Evolutionary conservation across 176 grass and related monocot genomes (phyloP).

Genomic region (Ampelocalamus luodianensis): DNA sequence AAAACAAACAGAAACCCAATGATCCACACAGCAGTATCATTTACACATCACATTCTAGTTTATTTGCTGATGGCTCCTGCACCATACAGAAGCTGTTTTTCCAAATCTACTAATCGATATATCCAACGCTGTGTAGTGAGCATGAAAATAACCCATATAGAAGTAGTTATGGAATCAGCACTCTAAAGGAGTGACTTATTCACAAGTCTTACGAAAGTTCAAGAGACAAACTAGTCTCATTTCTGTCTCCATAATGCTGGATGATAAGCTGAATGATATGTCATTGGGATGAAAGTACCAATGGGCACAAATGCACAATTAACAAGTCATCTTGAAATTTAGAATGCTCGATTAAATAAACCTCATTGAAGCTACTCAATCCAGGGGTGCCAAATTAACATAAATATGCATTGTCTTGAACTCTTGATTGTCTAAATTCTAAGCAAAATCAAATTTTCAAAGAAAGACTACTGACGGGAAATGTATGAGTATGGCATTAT

Average conservation of each 20-base stretch:
- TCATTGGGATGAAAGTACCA: background rate
- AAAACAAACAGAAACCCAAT: background rate
- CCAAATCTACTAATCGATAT: background rate
- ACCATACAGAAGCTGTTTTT: background rate
- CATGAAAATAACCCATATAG: background rate
- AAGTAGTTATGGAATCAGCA: background rate
- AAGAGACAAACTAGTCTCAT: background rate
- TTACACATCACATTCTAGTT: background rate
- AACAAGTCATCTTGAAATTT: slow-evolving; percentile 21
- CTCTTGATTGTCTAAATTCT: background rate
- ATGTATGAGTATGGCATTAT: too few relatives aligned
- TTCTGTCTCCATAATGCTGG: background rate
- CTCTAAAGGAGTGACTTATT: background rate
- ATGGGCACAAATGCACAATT: background rate
- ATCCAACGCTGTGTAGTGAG: background rate
- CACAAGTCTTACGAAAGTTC: background rate
- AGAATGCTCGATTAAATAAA: background rate
- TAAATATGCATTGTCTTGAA: background rate
- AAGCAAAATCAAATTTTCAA: background rate
- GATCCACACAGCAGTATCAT: slow-evolving; percentile 1
- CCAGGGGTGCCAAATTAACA: background rate
- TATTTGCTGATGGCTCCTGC: slow-evolving; percentile 5
- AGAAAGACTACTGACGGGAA: background rate
- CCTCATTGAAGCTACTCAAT: background rate
- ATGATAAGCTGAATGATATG: background rate